Percentiles rank a stretch among this genome's conserved stretches.
These are phyloP conservation scores for Penicillium capsulatum DNA, from an alignment of 2,329 filamentous ascomycete genomes.

Conservation along the genomic window DNA sequence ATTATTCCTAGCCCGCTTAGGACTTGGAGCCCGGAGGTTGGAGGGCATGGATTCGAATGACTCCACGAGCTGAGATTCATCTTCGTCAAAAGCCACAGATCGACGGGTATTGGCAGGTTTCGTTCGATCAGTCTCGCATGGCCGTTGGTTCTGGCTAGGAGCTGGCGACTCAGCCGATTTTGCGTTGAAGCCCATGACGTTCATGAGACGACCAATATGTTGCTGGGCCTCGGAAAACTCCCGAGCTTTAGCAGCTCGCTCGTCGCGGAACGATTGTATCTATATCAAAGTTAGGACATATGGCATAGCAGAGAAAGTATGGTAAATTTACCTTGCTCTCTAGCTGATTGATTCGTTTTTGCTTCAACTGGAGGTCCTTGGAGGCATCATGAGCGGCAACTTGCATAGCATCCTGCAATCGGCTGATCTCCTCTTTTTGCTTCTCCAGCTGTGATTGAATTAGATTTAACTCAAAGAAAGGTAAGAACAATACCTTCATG, in stretches of 20 bases:
- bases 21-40: slow-evolving; percentile 19
- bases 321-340: slow-evolving; percentile 30
- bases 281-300: slow-evolving; percentile 9
- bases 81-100: slow-evolving; percentile 17
- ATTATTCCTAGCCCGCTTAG: slow-evolving; percentile 28
- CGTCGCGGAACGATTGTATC: slow-evolving; percentile 35
- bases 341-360: slow-evolving; percentile 29
- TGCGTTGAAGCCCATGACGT: slow-evolving; percentile 36
- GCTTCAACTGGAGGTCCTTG: slow-evolving; percentile 30
- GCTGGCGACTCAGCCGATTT: slow-evolving; percentile 13
- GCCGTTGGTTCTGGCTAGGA: not conserved
- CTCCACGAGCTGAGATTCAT: slow-evolving; percentile 16
- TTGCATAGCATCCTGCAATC: slow-evolving; percentile 26
- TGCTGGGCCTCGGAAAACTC: slow-evolving; percentile 41
- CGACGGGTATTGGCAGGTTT: slow-evolving; percentile 10
- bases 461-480: not conserved
- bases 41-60: slow-evolving; percentile 23
- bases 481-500: not conserved
- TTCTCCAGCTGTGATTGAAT: slow-evolving; percentile 17
- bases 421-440: slow-evolving; percentile 25
- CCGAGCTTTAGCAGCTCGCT: slow-evolving; percentile 35
- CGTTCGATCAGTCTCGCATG: not conserved
- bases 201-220: slow-evolving; percentile 37
- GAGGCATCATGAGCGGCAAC: slow-evolving; percentile 21
- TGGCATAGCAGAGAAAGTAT: too few relatives aligned